A percentile compares a stretch with the other conserved stretches of the same genome.
Evolutionary conservation across 2,329 filamentous ascomycete genomes (phyloP).

Genomic region (Neofusicoccum sp.): DNA sequence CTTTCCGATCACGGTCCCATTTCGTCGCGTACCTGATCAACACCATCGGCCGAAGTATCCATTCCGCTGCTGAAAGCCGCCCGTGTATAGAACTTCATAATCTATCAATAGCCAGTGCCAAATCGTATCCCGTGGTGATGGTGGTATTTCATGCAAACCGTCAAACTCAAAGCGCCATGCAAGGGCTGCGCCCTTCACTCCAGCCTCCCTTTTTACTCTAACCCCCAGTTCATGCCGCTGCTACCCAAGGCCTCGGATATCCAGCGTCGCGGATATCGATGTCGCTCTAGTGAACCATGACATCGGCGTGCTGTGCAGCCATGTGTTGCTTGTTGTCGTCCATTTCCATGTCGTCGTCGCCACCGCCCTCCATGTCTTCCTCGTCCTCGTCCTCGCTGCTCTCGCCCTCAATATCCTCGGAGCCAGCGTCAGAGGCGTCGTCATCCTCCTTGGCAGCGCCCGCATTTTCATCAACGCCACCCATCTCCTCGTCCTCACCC

Average conservation of each 20-base stretch:
- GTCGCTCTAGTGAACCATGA: conserved; percentile 42
- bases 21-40: neutral
- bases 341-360: conserved; percentile 62
- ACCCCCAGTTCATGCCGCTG: neutral
- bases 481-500: conserved; percentile 76
- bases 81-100: conserved; percentile 1
- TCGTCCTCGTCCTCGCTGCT: conserved; percentile 72
- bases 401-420: conserved; percentile 78
- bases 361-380: conserved; percentile 64
- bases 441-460: conserved; percentile 58
- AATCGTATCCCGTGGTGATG: conserved; percentile 2
- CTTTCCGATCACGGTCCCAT: neutral
- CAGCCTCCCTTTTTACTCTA: conserved; percentile 5
- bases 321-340: conserved; percentile 45
- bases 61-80: neutral
- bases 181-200: neutral
- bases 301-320: conserved; percentile 31
- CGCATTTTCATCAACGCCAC: conserved; percentile 62
- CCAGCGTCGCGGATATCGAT: neutral
- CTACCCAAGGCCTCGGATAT: neutral
- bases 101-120: conserved; percentile 9
- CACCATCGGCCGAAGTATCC: neutral
- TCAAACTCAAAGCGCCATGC: conserved; percentile 11
- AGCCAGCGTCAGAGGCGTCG: conserved; percentile 71
- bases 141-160: conserved; percentile 16